Conservation (phyloP, 176 grass and related monocot genomes). For the Lolium multiflorum region DNA sequence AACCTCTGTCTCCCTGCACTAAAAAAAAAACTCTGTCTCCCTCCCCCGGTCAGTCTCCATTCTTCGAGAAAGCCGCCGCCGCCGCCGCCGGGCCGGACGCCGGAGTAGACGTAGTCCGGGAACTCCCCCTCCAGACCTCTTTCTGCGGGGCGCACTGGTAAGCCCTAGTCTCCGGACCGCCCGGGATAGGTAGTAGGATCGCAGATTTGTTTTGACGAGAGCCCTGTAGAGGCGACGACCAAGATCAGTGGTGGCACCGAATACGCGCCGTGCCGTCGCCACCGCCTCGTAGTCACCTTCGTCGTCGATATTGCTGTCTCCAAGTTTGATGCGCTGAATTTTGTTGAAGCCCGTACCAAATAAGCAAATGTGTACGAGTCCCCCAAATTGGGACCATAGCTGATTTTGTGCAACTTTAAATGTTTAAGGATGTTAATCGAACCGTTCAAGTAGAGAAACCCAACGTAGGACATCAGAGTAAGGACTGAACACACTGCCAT, state of each 20-base stretch:
- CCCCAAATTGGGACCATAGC: neutral
- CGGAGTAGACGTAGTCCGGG: neutral
- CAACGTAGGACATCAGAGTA: neutral
- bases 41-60: neutral
- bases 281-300: neutral
- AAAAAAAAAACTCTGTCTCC: no score
- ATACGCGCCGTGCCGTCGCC: neutral
- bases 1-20: no score
- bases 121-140: neutral
- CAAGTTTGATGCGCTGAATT: neutral
- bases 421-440: neutral
- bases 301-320: no score
- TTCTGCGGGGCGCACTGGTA: conserved; percentile 33
- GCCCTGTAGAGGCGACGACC: neutral
- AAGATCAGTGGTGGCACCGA: neutral
- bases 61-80: conserved; percentile 30
- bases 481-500: neutral
- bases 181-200: neutral
- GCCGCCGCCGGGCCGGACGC: neutral
- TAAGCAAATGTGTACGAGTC: neutral
- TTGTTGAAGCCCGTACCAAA: neutral
- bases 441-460: neutral
- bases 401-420: neutral
- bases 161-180: neutral
- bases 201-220: neutral